These are phyloP conservation scores for Angomonas ambiguus DNA, from an alignment of 208 protist species.

Conservation along the genomic window DNA sequence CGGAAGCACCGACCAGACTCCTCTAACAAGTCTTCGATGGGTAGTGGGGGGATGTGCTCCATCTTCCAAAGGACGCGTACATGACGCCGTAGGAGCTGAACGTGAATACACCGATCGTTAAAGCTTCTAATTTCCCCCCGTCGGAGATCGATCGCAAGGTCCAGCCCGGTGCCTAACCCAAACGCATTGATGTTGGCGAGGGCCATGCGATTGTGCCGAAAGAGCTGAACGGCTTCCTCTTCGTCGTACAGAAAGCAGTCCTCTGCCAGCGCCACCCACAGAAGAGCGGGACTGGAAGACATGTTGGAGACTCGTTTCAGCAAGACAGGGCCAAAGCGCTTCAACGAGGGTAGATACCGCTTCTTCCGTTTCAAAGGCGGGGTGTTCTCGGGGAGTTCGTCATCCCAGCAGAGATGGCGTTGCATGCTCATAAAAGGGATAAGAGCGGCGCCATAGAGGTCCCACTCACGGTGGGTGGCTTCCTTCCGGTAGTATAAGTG, in stretches of 20 bases:
- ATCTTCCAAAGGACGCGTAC: neutral
- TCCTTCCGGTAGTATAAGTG: constrained; percentile 11
- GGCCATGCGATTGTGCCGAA: constrained; percentile 2
- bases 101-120: constrained; percentile 11
- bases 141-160: constrained; percentile 2
- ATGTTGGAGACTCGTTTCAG: constrained; percentile 15
- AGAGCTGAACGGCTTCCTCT: neutral
- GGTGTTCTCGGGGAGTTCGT: neutral
- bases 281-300: constrained; percentile 14
- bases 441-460: constrained; percentile 17
- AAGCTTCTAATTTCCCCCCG: constrained; percentile 3
- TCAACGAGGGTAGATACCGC: constrained; percentile 14
- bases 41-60: neutral
- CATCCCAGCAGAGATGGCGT: neutral
- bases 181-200: neutral
- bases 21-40: neutral
- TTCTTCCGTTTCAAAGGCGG: neutral
- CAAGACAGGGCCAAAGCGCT: constrained; percentile 5
- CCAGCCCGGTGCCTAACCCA: neutral
- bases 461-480: constrained; percentile 20
- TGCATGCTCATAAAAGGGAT: constrained; percentile 23
- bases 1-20: neutral
- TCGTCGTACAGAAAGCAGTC: constrained; percentile 12
- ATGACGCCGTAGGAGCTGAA: constrained; percentile 19
- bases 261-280: constrained; percentile 17